phyloP scores from a whole-genome alignment of 2,329 filamentous ascomycete genomes.

The Colletotrichum agaves region DNA sequence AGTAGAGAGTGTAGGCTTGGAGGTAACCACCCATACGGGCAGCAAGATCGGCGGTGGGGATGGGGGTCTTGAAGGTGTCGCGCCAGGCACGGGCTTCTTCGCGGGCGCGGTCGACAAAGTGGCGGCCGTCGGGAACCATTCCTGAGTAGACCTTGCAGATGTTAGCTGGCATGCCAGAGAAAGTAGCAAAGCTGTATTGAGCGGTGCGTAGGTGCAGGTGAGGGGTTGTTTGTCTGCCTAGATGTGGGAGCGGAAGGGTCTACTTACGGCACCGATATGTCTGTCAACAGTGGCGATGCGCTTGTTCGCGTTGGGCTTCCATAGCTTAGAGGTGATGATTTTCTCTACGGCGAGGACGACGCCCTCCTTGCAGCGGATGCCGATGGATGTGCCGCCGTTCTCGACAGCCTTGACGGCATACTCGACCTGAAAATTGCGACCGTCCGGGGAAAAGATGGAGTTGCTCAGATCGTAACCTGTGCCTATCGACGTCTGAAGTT shows the following conservation, averaged over 20 bases:
- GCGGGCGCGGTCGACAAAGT: slow-evolving; percentile 93
- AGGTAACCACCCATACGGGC: slow-evolving; percentile 95
- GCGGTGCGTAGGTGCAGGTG: not conserved
- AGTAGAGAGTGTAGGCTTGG: slow-evolving; percentile 97
- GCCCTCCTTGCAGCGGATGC: slow-evolving; percentile 96
- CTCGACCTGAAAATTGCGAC: slow-evolving; percentile 98
- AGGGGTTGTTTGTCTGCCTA: not conserved
- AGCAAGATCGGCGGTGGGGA: slow-evolving; percentile 87
- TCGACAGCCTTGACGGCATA: slow-evolving; percentile 99
- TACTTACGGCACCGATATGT: slow-evolving; percentile 89
- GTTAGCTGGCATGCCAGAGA: not conserved
- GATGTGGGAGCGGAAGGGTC: not conserved
- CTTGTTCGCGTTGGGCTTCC: slow-evolving; percentile 96
- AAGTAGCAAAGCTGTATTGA: too few relatives aligned
- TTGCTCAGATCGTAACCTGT: slow-evolving; percentile 99
- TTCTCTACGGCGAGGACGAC: slow-evolving; percentile 97
- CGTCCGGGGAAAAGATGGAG: slow-evolving; percentile 99
- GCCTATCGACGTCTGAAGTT: slow-evolving; percentile 93
- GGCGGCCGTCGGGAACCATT: slow-evolving; percentile 92
- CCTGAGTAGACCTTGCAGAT: slow-evolving; percentile 85
- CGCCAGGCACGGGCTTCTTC: slow-evolving; percentile 95
- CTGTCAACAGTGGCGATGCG: slow-evolving; percentile 94
- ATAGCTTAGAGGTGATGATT: slow-evolving; percentile 92
- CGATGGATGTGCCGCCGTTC: slow-evolving; percentile 95
- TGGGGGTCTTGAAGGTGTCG: slow-evolving; percentile 92